Conservation (phyloP, 192 early-diverging fungal species). For the Backusella westeae region DNA sequence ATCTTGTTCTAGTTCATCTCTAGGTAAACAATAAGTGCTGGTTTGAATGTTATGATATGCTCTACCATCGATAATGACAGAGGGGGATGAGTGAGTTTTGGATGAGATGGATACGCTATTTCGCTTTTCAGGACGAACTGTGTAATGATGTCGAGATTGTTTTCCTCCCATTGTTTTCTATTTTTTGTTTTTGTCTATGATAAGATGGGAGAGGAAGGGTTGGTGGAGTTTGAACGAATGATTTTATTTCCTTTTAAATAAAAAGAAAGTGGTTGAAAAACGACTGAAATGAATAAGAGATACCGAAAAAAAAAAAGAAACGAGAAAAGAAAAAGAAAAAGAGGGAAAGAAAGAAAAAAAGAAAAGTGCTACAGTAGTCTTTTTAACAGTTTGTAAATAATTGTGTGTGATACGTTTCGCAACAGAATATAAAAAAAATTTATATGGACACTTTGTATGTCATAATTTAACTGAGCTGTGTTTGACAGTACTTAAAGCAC, state of each 20-base stretch:
- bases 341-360: neutral
- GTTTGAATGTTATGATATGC: constrained; percentile 27
- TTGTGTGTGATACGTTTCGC: constrained; percentile 5
- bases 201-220: neutral
- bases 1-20: constrained; percentile 38
- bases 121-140: neutral
- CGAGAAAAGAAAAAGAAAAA: neutral
- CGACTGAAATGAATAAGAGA: neutral
- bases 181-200: neutral
- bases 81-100: neutral
- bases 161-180: neutral
- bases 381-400: neutral
- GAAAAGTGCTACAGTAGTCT: neutral
- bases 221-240: neutral
- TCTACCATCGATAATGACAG: constrained; percentile 24
- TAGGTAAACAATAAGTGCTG: constrained; percentile 30
- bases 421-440: neutral
- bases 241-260: neutral
- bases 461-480: neutral
- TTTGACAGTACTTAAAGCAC: neutral
- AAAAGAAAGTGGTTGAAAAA: neutral
- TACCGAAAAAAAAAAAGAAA: constrained; percentile 5
- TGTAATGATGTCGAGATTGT: neutral
- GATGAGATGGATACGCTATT: neutral
- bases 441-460: neutral